phyloP scores from a whole-genome alignment of 306 rosid genomes.

The Luffa aegyptiaca region DNA sequence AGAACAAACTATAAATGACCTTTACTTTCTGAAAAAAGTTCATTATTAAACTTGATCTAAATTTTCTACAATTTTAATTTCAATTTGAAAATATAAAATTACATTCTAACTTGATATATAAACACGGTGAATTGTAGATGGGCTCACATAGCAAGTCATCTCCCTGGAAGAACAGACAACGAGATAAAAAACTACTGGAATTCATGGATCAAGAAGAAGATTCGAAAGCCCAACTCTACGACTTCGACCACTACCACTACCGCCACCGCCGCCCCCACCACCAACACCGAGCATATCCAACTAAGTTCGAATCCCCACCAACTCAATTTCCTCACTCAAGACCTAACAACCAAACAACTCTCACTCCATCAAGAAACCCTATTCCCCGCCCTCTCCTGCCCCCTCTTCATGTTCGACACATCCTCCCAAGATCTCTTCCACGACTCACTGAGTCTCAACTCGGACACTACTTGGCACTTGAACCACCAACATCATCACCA shows the following conservation, averaged over 20 bases:
- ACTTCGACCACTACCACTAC: conserved; percentile 15
- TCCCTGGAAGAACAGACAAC: conserved; percentile 94
- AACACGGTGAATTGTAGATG: conserved; percentile 33
- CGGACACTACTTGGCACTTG: conserved; percentile 59
- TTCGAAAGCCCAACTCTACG: conserved; percentile 46
- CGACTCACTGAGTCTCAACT: conserved; percentile 28
- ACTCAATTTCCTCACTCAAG: conserved; percentile 45
- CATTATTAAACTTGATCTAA: no score
- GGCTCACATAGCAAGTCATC: conserved; percentile 98
- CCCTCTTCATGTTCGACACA: conserved; percentile 79
- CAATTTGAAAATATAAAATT: neutral
- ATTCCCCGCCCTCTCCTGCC: conserved; percentile 56
- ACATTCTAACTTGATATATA: neutral
- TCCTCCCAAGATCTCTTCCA: conserved; percentile 44
- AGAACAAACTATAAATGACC: no score
- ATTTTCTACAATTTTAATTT: neutral
- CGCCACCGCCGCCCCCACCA: conserved; percentile 6
- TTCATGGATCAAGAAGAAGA: conserved; percentile 96
- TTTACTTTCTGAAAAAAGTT: neutral
- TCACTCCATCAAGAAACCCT: conserved; percentile 29
- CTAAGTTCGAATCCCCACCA: conserved; percentile 36
- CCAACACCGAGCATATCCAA: conserved; percentile 20
- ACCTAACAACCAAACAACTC: conserved; percentile 28
- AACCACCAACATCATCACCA: conserved; percentile 13
- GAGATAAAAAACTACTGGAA: conserved; percentile 98